Conservation (phyloP, 306 rosid species). For the Inga leiocalycina region DNA sequence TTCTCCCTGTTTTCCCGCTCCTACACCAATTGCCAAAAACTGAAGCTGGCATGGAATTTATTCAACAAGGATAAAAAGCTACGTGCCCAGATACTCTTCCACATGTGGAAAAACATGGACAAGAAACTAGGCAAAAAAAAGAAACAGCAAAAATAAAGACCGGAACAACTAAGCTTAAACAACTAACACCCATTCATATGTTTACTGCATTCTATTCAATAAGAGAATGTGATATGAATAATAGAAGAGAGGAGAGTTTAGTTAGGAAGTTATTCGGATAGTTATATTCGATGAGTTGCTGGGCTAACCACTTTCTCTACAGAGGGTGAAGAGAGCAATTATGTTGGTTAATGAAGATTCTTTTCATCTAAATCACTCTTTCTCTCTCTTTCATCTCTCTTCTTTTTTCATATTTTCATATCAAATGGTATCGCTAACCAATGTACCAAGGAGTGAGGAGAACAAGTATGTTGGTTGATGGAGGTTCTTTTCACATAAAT, state of each 20-base stretch:
- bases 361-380: not conserved
- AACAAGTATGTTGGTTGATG: not conserved
- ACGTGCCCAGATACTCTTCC: not conserved
- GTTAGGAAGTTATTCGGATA: not conserved
- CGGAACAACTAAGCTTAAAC: constrained; percentile 4
- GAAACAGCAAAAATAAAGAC: not conserved
- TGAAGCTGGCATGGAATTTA: not conserved
- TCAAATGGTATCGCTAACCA: not conserved
- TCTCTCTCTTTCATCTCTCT: not conserved
- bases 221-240: not conserved
- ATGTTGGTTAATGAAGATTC: not conserved
- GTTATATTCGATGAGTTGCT: not conserved
- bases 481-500: not conserved
- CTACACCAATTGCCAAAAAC: not conserved
- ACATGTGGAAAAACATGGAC: not conserved
- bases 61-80: not conserved
- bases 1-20: not conserved
- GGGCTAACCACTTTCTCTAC: not conserved
- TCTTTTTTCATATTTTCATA: not conserved
- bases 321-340: not conserved
- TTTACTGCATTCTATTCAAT: not conserved
- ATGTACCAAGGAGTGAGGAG: not conserved
- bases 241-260: not conserved
- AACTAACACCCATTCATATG: not conserved
- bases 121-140: not conserved